phyloP scores from a whole-genome alignment of 257 asterid species.

The Solanum piurae region DNA sequence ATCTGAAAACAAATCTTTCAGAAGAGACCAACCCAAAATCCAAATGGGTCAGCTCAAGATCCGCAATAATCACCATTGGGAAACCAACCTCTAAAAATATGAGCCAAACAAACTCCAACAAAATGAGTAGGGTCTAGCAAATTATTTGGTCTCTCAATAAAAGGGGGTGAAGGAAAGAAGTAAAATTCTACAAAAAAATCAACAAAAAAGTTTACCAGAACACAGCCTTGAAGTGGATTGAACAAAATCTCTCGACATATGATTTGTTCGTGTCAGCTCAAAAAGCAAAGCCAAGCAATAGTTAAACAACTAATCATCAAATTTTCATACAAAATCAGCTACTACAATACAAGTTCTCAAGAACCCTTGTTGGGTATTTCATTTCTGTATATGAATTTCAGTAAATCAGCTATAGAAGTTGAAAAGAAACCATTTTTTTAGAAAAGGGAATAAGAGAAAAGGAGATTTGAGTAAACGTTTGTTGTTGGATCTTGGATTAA shows the following conservation, averaged over 20 bases:
- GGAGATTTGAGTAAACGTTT: background rate
- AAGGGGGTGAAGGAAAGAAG: background rate
- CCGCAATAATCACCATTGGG: background rate
- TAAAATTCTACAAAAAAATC: background rate
- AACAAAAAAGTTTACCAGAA: slow-evolving; percentile 28
- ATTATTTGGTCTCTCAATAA: background rate
- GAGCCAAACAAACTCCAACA: background rate
- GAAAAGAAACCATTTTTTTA: background rate
- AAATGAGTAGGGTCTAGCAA: background rate
- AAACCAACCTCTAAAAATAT: background rate
- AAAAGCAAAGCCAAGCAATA: background rate
- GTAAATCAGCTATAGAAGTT: background rate
- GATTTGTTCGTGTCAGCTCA: slow-evolving; percentile 4
- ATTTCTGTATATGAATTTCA: background rate
- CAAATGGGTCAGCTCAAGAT: background rate
- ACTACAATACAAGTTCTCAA: background rate
- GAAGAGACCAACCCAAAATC: background rate
- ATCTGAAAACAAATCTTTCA: background rate
- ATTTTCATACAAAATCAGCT: background rate
- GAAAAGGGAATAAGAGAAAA: background rate
- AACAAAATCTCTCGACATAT: slow-evolving; percentile 29
- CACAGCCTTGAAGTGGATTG: slow-evolving; percentile 18
- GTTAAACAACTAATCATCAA: background rate
- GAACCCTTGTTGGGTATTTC: background rate
- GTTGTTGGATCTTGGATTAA: background rate